Conservation (phyloP, 1,284 basidiomycete species). For the Cutaneotrichosporon cutaneum region DNA sequence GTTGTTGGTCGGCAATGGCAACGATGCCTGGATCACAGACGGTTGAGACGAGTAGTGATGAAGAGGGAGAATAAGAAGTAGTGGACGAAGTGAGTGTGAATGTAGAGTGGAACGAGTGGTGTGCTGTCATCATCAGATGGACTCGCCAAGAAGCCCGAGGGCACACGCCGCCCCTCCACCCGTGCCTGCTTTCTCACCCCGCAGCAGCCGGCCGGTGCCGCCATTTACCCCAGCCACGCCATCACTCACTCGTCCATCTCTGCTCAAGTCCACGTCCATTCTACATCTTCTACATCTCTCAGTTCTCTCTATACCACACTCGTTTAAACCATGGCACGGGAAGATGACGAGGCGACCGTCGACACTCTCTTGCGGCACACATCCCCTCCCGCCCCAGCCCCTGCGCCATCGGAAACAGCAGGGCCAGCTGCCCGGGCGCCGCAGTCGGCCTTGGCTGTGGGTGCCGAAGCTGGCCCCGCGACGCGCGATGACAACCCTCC, state of each 20-base stretch:
- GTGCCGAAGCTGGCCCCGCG: background rate
- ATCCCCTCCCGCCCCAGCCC: background rate
- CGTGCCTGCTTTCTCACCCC: background rate
- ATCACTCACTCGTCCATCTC: background rate
- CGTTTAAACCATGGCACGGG: background rate
- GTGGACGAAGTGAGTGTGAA: no score
- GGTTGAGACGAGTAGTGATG: no score
- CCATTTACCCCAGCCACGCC: background rate
- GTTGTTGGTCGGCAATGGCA: no score
- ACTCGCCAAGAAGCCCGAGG: background rate
- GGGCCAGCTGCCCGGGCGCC: background rate
- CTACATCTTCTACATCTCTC: no score
- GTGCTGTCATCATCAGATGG: no score
- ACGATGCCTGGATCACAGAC: no score
- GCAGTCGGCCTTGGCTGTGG: background rate
- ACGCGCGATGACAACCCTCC: background rate
- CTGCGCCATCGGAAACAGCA: background rate
- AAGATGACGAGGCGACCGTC: slow-evolving; percentile 4
- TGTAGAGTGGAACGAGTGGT: no score
- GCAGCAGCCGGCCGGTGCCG: no score
- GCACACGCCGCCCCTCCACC: no score
- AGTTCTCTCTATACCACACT: background rate
- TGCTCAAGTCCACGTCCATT: background rate
- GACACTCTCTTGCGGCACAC: background rate
- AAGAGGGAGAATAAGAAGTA: no score